phyloP scores from a whole-genome alignment of 306 rosid genomes.

The Mimosa bimucronata region DNA sequence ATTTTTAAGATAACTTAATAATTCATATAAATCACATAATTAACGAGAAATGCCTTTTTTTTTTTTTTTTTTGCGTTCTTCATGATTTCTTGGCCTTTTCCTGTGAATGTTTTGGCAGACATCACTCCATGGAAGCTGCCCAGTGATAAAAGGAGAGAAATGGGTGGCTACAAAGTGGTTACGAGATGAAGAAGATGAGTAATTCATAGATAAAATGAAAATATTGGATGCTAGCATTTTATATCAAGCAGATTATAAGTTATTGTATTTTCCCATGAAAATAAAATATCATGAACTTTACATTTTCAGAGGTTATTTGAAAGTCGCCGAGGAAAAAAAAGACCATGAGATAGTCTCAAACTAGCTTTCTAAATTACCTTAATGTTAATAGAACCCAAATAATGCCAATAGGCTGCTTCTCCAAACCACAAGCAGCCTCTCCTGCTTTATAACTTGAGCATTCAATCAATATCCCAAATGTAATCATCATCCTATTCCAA shows the following conservation, averaged over 20 bases:
- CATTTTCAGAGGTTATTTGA: neutral
- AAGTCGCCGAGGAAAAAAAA: neutral
- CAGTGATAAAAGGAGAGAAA: constrained; percentile 80
- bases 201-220: constrained; percentile 22
- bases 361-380: neutral
- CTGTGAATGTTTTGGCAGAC: constrained; percentile 54
- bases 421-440: neutral
- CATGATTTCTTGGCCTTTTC: constrained; percentile 18
- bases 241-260: neutral
- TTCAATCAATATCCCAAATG: neutral
- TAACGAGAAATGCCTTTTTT: neutral
- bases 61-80: neutral
- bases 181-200: constrained; percentile 61
- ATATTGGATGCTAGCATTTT: constrained; percentile 24
- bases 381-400: neutral
- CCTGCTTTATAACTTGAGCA: neutral
- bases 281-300: neutral
- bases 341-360: neutral
- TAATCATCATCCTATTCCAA: neutral
- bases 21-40: too few relatives aligned
- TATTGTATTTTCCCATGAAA: too few relatives aligned
- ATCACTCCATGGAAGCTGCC: constrained; percentile 94
- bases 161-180: constrained; percentile 99
- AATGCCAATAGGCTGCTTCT: neutral
- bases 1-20: neutral